phyloP scores from a whole-genome alignment of 2,329 filamentous ascomycete species.

The Monosporascus sp. region DNA sequence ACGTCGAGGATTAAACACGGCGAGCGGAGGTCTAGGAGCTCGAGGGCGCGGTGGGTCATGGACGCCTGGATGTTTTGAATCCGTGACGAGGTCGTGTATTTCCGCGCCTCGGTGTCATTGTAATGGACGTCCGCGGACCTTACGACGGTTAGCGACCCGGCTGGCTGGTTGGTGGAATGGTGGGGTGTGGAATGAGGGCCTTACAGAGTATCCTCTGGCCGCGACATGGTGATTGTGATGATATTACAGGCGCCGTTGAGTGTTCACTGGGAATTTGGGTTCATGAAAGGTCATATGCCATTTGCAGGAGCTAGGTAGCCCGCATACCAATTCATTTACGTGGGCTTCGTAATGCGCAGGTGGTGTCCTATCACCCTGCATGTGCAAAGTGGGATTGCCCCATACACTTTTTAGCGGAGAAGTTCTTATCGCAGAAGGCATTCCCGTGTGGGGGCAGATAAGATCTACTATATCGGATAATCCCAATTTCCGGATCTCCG shows the following conservation, averaged over 20 bases:
- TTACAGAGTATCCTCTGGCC: slow-evolving; percentile 91
- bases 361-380: too few relatives aligned
- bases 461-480: too few relatives aligned
- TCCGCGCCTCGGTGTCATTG: slow-evolving; percentile 89
- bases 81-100: slow-evolving; percentile 94
- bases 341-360: too few relatives aligned
- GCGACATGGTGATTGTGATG: slow-evolving; percentile 66
- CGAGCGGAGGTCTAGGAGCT: slow-evolving; percentile 73
- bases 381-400: neutral
- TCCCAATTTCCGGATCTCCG: too few relatives aligned
- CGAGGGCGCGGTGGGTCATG: slow-evolving; percentile 91
- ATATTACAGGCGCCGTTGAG: neutral
- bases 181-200: slow-evolving; percentile 21
- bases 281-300: too few relatives aligned
- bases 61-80: slow-evolving; percentile 92
- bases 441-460: too few relatives aligned
- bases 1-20: slow-evolving; percentile 91
- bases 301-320: too few relatives aligned
- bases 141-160: slow-evolving; percentile 12
- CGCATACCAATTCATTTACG: too few relatives aligned
- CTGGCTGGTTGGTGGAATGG: slow-evolving; percentile 7
- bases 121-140: slow-evolving; percentile 97
- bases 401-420: slow-evolving; percentile 2
- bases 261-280: neutral
- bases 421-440: neutral